A percentile compares a stretch with the other conserved stretches of the same genome.
Evolutionary conservation across 192 early-diverging fungal species (phyloP).

Genomic region (Dispira parvispora): DNA sequence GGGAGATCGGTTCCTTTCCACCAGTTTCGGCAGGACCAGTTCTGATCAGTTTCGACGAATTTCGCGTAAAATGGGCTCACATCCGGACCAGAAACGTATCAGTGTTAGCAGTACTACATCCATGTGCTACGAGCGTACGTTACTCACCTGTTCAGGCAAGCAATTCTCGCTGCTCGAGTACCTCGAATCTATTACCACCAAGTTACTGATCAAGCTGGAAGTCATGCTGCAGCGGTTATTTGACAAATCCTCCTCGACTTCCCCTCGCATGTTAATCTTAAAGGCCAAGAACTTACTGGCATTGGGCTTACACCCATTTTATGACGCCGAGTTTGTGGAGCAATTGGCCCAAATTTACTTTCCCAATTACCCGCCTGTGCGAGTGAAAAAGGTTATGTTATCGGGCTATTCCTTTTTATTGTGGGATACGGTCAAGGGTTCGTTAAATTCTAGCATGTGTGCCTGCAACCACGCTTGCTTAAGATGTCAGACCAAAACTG

Average conservation of each 20-base stretch:
- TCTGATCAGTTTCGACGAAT: not conserved
- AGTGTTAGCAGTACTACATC: not conserved
- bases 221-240: constrained; percentile 1
- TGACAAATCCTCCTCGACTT: not conserved
- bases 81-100: not conserved
- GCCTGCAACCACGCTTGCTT: constrained; percentile 1
- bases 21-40: not conserved
- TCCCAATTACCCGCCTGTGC: not conserved
- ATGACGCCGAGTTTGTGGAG: not conserved
- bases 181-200: constrained; percentile 5
- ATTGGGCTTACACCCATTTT: not conserved
- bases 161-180: constrained; percentile 5
- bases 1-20: not conserved
- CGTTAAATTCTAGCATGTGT: constrained; percentile 2
- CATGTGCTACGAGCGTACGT: not conserved
- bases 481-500: not conserved
- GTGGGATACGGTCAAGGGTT: constrained; percentile 3
- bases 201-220: not conserved
- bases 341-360: constrained; percentile 4
- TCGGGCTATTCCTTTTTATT: not conserved
- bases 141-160: not conserved
- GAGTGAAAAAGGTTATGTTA: not conserved
- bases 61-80: not conserved
- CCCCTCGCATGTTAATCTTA: not conserved
- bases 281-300: not conserved